Percentiles rank a stretch among this genome's conserved stretches.
These are phyloP conservation scores for Collybia sp. DNA, from an alignment of 768 basidiomycete species.

Conservation along the genomic window DNA sequence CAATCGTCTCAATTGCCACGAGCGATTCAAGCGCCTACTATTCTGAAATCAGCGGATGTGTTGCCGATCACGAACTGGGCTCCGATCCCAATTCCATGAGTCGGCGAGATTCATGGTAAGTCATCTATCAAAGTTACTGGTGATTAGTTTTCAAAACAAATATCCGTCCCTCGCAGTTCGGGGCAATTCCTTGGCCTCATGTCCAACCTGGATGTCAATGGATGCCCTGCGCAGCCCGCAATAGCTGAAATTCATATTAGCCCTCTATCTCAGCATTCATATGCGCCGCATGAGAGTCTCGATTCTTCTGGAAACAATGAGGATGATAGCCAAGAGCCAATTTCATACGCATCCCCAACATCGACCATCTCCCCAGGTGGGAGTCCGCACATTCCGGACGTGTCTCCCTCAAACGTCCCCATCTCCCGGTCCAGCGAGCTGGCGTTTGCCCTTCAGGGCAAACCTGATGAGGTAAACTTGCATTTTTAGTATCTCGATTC, in stretches of 20 bases:
- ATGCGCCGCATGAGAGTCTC: slow-evolving; percentile 22
- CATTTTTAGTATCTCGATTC: not conserved
- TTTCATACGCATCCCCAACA: slow-evolving; percentile 32
- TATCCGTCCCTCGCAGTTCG: slow-evolving; percentile 21
- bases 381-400: slow-evolving; percentile 21
- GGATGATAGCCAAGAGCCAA: slow-evolving; percentile 4
- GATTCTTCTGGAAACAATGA: slow-evolving; percentile 7
- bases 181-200: slow-evolving; percentile 36
- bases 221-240: slow-evolving; percentile 13
- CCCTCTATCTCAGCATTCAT: slow-evolving; percentile 10
- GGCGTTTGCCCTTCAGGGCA: slow-evolving; percentile 27
- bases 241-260: not conserved
- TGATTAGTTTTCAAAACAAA: slow-evolving; percentile 1
- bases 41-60: slow-evolving; percentile 37
- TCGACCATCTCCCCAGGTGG: slow-evolving; percentile 39
- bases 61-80: slow-evolving; percentile 24
- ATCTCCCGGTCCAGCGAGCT: slow-evolving; percentile 32
- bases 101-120: slow-evolving; percentile 39
- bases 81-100: slow-evolving; percentile 14
- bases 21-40: slow-evolving; percentile 56
- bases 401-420: slow-evolving; percentile 13
- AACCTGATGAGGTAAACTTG: slow-evolving; percentile 17
- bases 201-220: slow-evolving; percentile 36
- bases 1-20: slow-evolving; percentile 54
- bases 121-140: slow-evolving; percentile 13